phyloP scores from a whole-genome alignment of 345 rosid genomes.

The Aquilaria malaccensis region DNA sequence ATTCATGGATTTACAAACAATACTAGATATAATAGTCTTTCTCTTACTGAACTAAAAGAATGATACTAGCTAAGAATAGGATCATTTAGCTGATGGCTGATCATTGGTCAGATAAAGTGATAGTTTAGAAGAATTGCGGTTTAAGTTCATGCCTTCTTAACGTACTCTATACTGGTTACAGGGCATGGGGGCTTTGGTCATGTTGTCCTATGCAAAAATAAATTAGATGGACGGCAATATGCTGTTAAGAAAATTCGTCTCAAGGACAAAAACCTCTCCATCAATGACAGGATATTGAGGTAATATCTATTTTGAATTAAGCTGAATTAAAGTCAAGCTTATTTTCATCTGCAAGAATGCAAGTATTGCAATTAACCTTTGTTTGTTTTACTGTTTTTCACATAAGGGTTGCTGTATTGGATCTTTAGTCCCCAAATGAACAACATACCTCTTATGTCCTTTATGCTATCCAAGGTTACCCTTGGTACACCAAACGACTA shows the following conservation, averaged over 20 bases:
- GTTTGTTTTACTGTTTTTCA: background rate
- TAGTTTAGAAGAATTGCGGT: too few relatives aligned
- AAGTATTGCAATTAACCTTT: background rate
- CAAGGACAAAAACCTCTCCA: constrained; percentile 76
- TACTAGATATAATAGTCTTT: constrained; percentile 1
- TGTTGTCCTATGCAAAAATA: constrained; percentile 92
- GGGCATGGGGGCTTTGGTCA: constrained; percentile 98
- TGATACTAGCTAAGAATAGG: too few relatives aligned
- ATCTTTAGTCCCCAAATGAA: too few relatives aligned
- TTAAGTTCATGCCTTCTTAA: too few relatives aligned
- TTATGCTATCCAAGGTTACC: too few relatives aligned
- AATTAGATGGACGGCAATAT: constrained; percentile 96
- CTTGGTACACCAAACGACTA: too few relatives aligned
- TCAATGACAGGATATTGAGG: constrained; percentile 76
- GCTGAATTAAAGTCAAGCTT: constrained; percentile 6
- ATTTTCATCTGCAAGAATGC: constrained; percentile 2
- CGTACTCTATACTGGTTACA: constrained; percentile 14
- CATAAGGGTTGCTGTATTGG: background rate
- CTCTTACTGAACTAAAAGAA: background rate
- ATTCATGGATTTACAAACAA: too few relatives aligned
- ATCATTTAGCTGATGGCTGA: too few relatives aligned
- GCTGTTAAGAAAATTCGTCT: constrained; percentile 94
- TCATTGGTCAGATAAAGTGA: too few relatives aligned
- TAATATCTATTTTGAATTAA: constrained; percentile 19
- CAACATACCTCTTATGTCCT: too few relatives aligned